phyloP scores from a whole-genome alignment of 176 grass and related monocot species.

The Aegilops bicornis region DNA sequence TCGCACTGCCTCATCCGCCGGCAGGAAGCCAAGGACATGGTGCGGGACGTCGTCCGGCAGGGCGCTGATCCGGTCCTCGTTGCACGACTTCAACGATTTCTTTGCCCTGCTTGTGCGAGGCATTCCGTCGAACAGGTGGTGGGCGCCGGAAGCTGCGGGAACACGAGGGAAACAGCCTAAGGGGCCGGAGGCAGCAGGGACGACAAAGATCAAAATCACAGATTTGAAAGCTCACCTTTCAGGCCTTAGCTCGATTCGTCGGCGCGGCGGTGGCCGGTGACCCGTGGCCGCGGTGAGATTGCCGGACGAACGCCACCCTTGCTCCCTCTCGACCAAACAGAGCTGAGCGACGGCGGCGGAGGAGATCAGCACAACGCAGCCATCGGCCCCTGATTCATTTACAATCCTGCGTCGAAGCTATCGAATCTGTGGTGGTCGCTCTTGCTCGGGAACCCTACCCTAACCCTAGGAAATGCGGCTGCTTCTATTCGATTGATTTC shows the following conservation, averaged over 20 bases:
- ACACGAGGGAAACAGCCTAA: neutral
- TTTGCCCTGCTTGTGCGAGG: neutral
- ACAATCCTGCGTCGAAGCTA: too few species aligned
- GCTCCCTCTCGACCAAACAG: neutral
- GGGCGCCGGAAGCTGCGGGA: neutral
- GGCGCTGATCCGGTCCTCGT: neutral
- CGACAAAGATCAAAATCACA: neutral
- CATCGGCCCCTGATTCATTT: too few species aligned
- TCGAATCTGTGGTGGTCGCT: too few species aligned
- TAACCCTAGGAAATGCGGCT: too few species aligned
- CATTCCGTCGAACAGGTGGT: neutral
- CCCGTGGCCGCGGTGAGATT: neutral
- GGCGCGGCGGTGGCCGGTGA: neutral
- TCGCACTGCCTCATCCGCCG: neutral
- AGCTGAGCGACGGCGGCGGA: neutral
- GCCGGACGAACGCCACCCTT: neutral
- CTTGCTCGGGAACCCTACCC: too few species aligned
- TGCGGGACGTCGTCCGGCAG: neutral
- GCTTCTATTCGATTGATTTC: too few species aligned
- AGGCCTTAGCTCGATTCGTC: neutral
- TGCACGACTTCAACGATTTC: neutral
- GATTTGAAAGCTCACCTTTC: neutral
- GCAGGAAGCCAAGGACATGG: neutral
- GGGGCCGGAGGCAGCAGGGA: neutral
- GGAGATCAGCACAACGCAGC: neutral